Conservation (phyloP, 352 stramenopile genomes). For the Heterotrichella gracilis region DNA sequence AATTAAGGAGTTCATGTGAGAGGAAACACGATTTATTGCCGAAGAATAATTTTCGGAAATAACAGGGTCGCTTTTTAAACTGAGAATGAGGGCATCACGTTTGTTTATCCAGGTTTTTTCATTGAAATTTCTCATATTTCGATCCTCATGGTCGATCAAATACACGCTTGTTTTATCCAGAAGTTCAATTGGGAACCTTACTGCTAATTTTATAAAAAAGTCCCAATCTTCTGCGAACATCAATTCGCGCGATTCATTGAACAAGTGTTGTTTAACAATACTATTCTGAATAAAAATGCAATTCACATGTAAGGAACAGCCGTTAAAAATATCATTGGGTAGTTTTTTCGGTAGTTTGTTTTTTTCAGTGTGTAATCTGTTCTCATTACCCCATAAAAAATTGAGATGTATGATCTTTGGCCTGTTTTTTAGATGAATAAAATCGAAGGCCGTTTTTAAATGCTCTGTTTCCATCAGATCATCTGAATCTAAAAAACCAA, state of each 20-base stretch:
- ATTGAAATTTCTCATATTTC: no score
- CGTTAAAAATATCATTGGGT: neutral
- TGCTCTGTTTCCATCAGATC: neutral
- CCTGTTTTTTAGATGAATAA: neutral
- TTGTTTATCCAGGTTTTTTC: no score
- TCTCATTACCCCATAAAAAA: neutral
- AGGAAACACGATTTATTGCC: no score
- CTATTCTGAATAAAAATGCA: neutral
- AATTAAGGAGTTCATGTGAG: no score
- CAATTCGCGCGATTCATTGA: neutral
- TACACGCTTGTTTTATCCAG: no score
- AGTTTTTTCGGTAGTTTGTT: neutral
- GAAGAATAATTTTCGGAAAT: no score
- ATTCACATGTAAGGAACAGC: neutral
- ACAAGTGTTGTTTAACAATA: neutral
- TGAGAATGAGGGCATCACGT: no score
- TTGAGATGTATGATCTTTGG: neutral
- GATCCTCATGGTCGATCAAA: no score
- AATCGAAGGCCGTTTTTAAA: neutral
- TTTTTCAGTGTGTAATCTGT: neutral
- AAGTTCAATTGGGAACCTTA: no score
- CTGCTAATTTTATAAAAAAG: no score
- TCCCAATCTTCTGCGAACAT: neutral
- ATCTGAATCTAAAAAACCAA: slow-evolving; percentile 7
- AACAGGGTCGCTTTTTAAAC: no score